These are phyloP conservation scores for Fusarium begoniae DNA, from an alignment of 2,329 filamentous ascomycete species.

Conservation along the genomic window DNA sequence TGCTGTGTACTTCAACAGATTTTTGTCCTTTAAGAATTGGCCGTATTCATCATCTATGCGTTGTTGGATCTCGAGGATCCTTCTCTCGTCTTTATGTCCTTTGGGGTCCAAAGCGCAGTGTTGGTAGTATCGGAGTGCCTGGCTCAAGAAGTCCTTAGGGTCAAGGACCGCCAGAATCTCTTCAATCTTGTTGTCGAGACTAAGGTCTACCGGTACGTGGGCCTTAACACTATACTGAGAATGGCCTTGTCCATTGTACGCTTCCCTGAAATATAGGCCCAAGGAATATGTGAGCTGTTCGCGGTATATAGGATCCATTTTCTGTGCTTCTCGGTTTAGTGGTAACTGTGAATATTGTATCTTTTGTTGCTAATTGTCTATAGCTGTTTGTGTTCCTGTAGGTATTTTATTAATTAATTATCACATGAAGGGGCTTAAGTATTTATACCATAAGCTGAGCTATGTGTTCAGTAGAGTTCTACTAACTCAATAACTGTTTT, in stretches of 20 bases:
- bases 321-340: background rate
- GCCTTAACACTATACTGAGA: background rate
- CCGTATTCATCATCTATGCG: background rate
- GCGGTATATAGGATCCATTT: background rate
- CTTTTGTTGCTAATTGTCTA: accelerated
- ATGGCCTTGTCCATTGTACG: background rate
- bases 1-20: background rate
- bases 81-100: accelerated
- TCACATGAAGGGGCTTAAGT: accelerated
- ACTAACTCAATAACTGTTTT: too few species aligned
- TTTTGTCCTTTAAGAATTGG: background rate
- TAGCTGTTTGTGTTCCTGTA: background rate
- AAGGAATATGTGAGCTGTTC: accelerated
- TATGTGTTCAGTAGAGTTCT: too few species aligned
- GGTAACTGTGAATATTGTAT: too few species aligned
- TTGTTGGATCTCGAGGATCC: background rate
- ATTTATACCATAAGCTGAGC: background rate
- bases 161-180: background rate
- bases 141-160: background rate
- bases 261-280: background rate
- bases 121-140: background rate
- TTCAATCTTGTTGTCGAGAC: background rate
- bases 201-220: background rate
- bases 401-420: accelerated
- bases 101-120: background rate